Percentiles rank a stretch among this genome's conserved stretches.
Evolutionary conservation across 129 eudicot genomes (phyloP).

Genomic region (Centella asiatica): DNA sequence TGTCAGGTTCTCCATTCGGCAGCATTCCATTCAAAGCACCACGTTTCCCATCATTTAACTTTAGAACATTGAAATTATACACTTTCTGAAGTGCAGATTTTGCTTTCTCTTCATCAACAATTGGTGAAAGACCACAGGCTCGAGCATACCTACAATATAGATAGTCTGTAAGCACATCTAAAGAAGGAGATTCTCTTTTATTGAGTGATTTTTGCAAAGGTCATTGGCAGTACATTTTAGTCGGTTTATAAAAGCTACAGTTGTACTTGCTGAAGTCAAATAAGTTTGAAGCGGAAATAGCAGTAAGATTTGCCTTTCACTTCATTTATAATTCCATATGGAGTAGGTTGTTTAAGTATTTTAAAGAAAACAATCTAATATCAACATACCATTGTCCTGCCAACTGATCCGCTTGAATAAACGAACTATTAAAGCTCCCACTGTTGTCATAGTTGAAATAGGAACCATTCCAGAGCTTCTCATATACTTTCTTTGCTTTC

Average conservation of each 20-base stretch:
- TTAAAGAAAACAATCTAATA: background rate
- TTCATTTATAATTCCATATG: background rate
- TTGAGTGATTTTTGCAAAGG: too few relatives aligned
- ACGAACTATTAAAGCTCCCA: constrained; percentile 56
- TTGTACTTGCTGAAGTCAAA: too few relatives aligned
- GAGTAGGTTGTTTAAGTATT: background rate
- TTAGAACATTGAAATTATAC: constrained; percentile 69
- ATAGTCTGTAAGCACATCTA: background rate
- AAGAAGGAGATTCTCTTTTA: too few relatives aligned
- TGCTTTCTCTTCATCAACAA: constrained; percentile 84
- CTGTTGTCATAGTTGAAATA: constrained; percentile 76
- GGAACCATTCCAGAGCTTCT: constrained; percentile 86
- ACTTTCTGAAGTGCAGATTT: constrained; percentile 60
- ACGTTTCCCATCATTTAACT: constrained; percentile 57
- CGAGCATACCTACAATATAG: constrained; percentile 67
- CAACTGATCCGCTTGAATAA: constrained; percentile 96
- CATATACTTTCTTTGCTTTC: constrained; percentile 74
- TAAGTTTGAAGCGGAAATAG: too few relatives aligned
- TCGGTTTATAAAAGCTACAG: too few relatives aligned
- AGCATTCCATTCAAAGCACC: constrained; percentile 95
- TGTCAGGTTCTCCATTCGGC: constrained; percentile 81
- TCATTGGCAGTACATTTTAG: too few relatives aligned
- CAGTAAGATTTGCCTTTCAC: too few relatives aligned
- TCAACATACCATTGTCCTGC: constrained; percentile 88
- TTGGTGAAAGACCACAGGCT: constrained; percentile 84